Percentiles rank a stretch among this genome's conserved stretches.
phyloP scores from a whole-genome alignment of 768 basidiomycete genomes.

The Tylopilus sp. region DNA sequence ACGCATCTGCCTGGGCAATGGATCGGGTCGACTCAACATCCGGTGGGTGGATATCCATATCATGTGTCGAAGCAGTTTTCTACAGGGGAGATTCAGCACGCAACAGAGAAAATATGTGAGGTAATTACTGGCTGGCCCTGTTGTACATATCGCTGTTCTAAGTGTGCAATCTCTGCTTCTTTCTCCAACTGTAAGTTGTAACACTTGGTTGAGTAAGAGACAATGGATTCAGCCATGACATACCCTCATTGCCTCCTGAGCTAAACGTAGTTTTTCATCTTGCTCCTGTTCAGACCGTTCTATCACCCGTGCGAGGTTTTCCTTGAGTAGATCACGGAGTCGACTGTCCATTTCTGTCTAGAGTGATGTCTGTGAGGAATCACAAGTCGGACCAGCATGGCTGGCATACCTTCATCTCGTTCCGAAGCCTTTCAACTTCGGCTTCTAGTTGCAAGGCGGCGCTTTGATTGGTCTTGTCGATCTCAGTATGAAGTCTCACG shows the following conservation, averaged over 20 bases:
- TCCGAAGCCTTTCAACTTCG: neutral
- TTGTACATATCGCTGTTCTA: neutral
- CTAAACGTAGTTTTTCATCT: neutral
- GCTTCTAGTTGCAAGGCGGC: neutral
- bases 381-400: neutral
- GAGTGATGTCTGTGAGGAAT: neutral
- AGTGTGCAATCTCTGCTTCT: neutral
- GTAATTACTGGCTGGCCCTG: too few species aligned
- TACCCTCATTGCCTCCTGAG: too few species aligned
- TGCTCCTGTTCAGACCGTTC: neutral
- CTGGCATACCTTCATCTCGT: neutral
- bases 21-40: neutral
- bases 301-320: neutral
- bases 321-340: neutral
- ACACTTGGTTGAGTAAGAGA: too few species aligned
- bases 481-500: neutral
- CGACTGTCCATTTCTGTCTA: neutral
- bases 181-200: neutral
- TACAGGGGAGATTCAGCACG: neutral
- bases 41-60: neutral
- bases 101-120: neutral
- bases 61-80: too few species aligned
- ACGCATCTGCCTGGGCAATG: too few species aligned
- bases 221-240: neutral
- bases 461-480: neutral